These are phyloP conservation scores for Vitis rupestris DNA, from an alignment of 164 flowering plant species.

Conservation along the genomic window DNA sequence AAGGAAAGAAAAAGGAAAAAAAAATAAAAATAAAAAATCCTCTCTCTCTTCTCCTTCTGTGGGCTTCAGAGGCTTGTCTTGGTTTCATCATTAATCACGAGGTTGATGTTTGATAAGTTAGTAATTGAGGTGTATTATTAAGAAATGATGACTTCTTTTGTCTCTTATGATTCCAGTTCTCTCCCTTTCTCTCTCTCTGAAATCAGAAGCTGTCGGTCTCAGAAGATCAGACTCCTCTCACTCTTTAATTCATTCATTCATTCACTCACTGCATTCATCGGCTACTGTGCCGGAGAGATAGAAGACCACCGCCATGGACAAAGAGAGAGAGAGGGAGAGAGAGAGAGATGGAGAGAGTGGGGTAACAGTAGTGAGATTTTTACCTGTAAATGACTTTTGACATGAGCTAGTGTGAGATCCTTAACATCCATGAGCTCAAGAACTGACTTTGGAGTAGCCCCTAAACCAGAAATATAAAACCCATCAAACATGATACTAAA, in stretches of 20 bases:
- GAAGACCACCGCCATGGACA: constrained; percentile 7
- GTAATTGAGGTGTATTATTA: constrained; percentile 49
- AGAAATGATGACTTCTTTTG: constrained; percentile 59
- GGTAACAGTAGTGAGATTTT: not conserved
- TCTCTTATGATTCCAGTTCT: constrained; percentile 25
- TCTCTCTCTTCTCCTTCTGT: not conserved
- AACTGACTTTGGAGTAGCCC: constrained; percentile 82
- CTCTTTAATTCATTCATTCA: constrained; percentile 26
- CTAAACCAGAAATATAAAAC: constrained; percentile 21
- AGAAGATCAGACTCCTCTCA: constrained; percentile 22
- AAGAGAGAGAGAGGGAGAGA: constrained; percentile 6
- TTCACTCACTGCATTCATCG: constrained; percentile 31
- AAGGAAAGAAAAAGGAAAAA: not conserved
- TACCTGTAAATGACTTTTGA: constrained; percentile 80
- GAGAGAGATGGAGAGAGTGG: constrained; percentile 6
- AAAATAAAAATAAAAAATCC: not conserved
- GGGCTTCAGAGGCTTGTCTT: constrained; percentile 9
- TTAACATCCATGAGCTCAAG: constrained; percentile 84
- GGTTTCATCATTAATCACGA: constrained; percentile 42
- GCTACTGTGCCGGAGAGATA: constrained; percentile 37
- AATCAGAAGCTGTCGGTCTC: constrained; percentile 31
- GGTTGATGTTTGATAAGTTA: constrained; percentile 44
- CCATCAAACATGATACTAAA: not conserved
- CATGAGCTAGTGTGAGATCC: constrained; percentile 80
- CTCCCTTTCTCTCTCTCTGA: constrained; percentile 3